phyloP scores from a whole-genome alignment of 768 basidiomycete genomes.

The Pilatotrama ljubarskyi region DNA sequence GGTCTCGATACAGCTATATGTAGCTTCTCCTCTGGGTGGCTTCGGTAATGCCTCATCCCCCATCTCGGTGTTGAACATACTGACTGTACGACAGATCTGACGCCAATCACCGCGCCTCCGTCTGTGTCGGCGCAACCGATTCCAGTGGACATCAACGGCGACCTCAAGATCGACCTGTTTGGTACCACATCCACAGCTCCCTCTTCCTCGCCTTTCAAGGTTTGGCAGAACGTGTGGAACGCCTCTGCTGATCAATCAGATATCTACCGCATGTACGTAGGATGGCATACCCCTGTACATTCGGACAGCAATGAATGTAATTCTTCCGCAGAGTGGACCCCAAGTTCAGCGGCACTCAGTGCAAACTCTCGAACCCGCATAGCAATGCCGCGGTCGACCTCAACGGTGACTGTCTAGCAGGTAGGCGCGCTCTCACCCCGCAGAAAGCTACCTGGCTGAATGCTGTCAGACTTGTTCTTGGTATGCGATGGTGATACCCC shows the following conservation, averaged over 20 bases:
- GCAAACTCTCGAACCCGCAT: constrained; percentile 83
- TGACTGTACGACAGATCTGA: constrained; percentile 24
- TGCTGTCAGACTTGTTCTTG: constrained; percentile 71
- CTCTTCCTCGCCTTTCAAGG: constrained; percentile 43
- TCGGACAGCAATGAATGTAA: neutral
- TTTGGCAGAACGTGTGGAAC: constrained; percentile 86
- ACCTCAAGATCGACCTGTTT: constrained; percentile 87
- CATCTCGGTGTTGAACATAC: neutral
- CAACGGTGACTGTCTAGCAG: constrained; percentile 94
- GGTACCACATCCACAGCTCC: constrained; percentile 53
- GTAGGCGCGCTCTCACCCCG: constrained; percentile 39
- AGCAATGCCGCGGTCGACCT: constrained; percentile 94
- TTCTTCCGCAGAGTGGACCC: constrained; percentile 49
- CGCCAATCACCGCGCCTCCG: constrained; percentile 53
- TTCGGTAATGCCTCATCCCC: constrained; percentile 51
- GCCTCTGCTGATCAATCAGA: constrained; percentile 48
- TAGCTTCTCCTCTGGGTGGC: constrained; percentile 58
- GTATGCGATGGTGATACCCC: constrained; percentile 67
- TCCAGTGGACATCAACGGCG: constrained; percentile 81
- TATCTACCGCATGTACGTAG: constrained; percentile 63
- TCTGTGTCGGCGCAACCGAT: constrained; percentile 82
- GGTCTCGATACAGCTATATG: constrained; percentile 71
- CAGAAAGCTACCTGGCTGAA: neutral
- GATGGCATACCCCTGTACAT: constrained; percentile 12
- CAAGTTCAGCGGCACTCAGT: constrained; percentile 62